Conservation (phyloP, 228 moss, liverwort and hornwort genomes). For the Sphagnum magellanicum region DNA sequence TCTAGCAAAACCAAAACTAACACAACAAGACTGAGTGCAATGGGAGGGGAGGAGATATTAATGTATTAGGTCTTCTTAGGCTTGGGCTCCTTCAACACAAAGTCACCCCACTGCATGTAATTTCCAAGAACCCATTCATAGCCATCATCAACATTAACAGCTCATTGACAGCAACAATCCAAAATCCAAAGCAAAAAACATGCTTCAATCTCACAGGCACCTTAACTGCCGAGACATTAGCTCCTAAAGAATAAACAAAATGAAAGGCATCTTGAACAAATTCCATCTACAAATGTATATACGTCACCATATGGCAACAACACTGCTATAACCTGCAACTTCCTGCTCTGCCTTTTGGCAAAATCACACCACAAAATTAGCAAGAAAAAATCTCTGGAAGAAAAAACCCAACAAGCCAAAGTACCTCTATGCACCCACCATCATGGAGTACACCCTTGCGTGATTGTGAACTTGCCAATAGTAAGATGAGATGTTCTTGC, state of each 20-base stretch:
- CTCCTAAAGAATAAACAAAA: not conserved
- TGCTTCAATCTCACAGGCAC: conserved; percentile 5
- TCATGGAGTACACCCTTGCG: conserved; percentile 50
- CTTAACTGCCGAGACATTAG: conserved; percentile 1
- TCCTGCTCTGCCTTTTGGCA: no score
- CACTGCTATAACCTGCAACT: no score
- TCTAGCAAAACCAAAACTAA: no score
- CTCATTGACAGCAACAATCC: conserved; percentile 14
- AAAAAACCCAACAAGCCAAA: not conserved
- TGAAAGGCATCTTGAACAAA: not conserved
- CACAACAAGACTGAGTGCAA: no score
- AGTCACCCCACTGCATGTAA: conserved; percentile 79
- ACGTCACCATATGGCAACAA: not conserved
- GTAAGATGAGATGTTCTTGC: no score
- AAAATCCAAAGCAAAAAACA: not conserved
- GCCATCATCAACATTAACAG: conserved; percentile 37
- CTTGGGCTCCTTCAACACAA: conserved; percentile 41
- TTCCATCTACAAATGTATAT: not conserved
- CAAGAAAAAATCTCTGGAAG: not conserved
- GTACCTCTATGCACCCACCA: conserved; percentile 40
- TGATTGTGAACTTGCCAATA: conserved; percentile 7
- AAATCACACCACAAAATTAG: not conserved
- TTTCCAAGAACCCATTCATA: conserved; percentile 56
- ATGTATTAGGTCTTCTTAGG: no score
- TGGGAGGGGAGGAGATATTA: no score